Percentiles rank a stretch among this genome's conserved stretches.
Conservation (phyloP, 2,329 filamentous ascomycete species). For the Trichophyton simii region DNA sequence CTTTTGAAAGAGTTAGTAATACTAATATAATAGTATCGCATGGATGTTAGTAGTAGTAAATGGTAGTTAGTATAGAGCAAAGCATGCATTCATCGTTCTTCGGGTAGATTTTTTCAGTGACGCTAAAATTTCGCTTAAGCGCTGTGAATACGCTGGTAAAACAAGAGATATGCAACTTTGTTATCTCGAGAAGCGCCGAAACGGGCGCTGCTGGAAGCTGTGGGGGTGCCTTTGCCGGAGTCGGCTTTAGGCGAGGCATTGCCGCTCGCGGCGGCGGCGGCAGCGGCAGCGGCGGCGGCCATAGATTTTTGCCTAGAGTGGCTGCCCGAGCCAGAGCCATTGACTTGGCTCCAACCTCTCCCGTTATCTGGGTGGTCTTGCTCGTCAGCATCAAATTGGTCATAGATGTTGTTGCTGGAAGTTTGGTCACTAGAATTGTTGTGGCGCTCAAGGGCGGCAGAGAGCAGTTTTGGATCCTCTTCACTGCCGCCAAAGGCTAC, state of each 20-base stretch:
- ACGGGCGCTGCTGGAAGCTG: conserved; percentile 27
- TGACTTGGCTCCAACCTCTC: conserved; percentile 72
- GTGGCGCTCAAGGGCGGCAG: conserved; percentile 53
- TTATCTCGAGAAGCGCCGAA: conserved; percentile 63
- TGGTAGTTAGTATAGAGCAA: not conserved
- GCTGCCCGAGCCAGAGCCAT: conserved; percentile 39
- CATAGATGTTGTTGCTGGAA: conserved; percentile 55
- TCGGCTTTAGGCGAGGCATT: conserved; percentile 41
- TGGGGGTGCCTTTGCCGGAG: conserved; percentile 44
- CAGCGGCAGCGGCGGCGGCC: conserved; percentile 7
- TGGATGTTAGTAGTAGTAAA: not conserved
- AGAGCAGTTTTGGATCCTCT: conserved; percentile 59
- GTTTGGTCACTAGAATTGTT: conserved; percentile 47
- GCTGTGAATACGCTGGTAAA: conserved; percentile 65
- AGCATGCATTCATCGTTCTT: not conserved
- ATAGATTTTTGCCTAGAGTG: conserved; percentile 58
- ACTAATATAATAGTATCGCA: not conserved
- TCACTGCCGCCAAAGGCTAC: conserved; percentile 77
- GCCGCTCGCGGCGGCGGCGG: conserved; percentile 50
- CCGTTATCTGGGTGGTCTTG: conserved; percentile 53
- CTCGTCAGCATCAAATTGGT: conserved; percentile 52
- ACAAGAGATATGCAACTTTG: conserved; percentile 92
- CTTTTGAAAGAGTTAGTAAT: not conserved
- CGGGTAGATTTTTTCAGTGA: not conserved
- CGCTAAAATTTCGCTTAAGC: not conserved